Evolutionary conservation across 192 early-diverging fungal genomes (phyloP).

Genomic region (Coemansia asiatica): DNA sequence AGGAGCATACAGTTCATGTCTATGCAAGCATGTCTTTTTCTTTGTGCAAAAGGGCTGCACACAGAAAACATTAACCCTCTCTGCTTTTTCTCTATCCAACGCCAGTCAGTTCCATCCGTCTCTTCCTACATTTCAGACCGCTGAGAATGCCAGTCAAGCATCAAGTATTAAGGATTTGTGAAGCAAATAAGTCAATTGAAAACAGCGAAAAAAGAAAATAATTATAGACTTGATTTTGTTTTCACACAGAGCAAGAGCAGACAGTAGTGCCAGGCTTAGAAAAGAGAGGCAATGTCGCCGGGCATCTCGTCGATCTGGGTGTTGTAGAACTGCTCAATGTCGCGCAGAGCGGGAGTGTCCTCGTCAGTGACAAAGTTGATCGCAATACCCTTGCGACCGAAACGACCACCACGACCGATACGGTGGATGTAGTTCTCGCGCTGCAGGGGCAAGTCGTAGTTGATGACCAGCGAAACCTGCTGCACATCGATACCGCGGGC

Average conservation of each 20-base stretch:
- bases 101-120: too few species aligned
- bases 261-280: conserved; percentile 35
- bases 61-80: too few species aligned
- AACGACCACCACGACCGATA: conserved; percentile 99
- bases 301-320: conserved; percentile 99
- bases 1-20: too few species aligned
- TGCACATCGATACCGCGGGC: conserved; percentile 99
- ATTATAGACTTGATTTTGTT: conserved; percentile 3
- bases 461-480: conserved; percentile 98
- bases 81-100: too few species aligned
- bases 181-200: background rate
- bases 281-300: conserved; percentile 92
- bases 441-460: conserved; percentile 98
- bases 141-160: too few species aligned
- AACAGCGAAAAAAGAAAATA: background rate
- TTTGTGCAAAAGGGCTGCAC: background rate
- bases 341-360: conserved; percentile 85
- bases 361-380: conserved; percentile 99
- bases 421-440: conserved; percentile 99
- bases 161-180: too few species aligned
- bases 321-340: conserved; percentile 95
- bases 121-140: too few species aligned
- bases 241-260: background rate
- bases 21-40: too few species aligned
- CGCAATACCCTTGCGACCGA: conserved; percentile 99